Conservation (phyloP, 2,329 filamentous ascomycete genomes). For the Aaosphaeria pasadenensis region DNA sequence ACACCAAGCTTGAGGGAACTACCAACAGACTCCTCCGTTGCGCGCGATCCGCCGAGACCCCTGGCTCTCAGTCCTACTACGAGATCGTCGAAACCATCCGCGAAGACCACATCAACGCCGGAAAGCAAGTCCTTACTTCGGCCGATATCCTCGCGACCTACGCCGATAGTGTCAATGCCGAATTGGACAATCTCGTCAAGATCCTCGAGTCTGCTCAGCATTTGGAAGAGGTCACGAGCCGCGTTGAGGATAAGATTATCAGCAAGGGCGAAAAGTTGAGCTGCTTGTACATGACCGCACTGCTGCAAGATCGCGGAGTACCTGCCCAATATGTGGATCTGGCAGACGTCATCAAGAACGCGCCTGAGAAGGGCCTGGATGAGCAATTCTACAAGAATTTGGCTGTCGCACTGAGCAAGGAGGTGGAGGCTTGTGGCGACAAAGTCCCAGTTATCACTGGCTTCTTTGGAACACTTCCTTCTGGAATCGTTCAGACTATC, state of each 20-base stretch:
- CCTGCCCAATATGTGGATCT: constrained; percentile 89
- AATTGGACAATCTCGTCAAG: constrained; percentile 78
- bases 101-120: constrained; percentile 75
- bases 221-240: constrained; percentile 50
- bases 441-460: constrained; percentile 64
- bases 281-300: constrained; percentile 83
- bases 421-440: constrained; percentile 42
- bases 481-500: constrained; percentile 85
- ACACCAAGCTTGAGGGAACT: constrained; percentile 90
- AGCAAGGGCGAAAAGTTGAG: constrained; percentile 95
- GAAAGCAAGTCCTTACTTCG: constrained; percentile 48
- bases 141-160: constrained; percentile 52
- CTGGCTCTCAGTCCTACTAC: constrained; percentile 57
- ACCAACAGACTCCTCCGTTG: constrained; percentile 66
- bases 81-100: constrained; percentile 77
- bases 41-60: constrained; percentile 45
- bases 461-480: constrained; percentile 91
- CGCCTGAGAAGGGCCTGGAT: constrained; percentile 38
- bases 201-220: constrained; percentile 64
- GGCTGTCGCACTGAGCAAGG: constrained; percentile 39
- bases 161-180: constrained; percentile 65
- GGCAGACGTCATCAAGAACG: constrained; percentile 69
- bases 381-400: constrained; percentile 48
- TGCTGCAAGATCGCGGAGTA: constrained; percentile 77
- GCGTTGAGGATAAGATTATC: constrained; percentile 69